These are phyloP conservation scores for Fusarium pseudograminearum DNA, from an alignment of 2,329 filamentous ascomycete species.

Conservation along the genomic window DNA sequence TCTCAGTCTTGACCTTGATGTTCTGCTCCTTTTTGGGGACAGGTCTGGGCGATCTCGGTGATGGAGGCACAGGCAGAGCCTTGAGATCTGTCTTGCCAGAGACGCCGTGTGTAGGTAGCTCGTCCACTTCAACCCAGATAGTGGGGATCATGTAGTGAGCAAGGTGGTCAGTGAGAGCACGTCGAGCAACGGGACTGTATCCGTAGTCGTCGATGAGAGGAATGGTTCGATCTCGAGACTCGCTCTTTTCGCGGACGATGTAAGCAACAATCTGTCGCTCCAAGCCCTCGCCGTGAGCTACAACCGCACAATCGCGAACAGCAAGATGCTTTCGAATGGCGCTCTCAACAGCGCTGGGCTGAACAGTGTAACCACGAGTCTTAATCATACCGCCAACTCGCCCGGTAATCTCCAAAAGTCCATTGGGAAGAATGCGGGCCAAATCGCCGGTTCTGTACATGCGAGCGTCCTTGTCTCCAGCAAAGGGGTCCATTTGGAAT, in stretches of 20 bases:
- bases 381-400: conserved; percentile 85
- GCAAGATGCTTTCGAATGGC: conserved; percentile 77
- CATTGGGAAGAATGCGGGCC: conserved; percentile 74
- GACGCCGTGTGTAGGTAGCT: conserved; percentile 79
- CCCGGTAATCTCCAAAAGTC: conserved; percentile 79
- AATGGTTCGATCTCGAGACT: conserved; percentile 66
- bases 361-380: conserved; percentile 81
- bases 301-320: conserved; percentile 77
- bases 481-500: conserved; percentile 76
- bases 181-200: conserved; percentile 76
- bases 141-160: conserved; percentile 88
- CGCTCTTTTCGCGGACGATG: conserved; percentile 75
- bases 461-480: conserved; percentile 67
- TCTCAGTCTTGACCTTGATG: conserved; percentile 73
- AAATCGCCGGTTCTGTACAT: conserved; percentile 83
- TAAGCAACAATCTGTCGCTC: conserved; percentile 83
- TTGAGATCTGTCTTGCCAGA: conserved; percentile 84
- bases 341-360: conserved; percentile 81
- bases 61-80: conserved; percentile 73
- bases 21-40: conserved; percentile 63
- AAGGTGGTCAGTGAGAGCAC: conserved; percentile 72
- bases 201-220: conserved; percentile 77
- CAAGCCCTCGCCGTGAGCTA: conserved; percentile 80
- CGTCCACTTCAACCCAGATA: conserved; percentile 79
- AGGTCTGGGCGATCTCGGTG: conserved; percentile 59